Percentiles rank a stretch among this genome's conserved stretches.
These are phyloP conservation scores for Hura crepitans DNA, from an alignment of 441 rosid species.

Conservation along the genomic window DNA sequence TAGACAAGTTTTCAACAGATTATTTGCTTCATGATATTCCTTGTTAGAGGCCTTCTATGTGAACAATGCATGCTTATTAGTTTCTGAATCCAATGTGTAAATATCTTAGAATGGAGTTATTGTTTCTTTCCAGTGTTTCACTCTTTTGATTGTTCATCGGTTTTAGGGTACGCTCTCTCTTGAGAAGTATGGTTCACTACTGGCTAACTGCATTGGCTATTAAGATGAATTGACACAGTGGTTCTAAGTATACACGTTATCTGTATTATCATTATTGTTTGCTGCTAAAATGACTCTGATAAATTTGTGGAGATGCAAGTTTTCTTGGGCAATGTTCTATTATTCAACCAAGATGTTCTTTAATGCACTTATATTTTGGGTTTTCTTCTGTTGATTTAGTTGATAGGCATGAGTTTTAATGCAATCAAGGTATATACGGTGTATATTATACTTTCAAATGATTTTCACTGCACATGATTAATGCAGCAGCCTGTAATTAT, in stretches of 20 bases:
- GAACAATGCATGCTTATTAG: background rate
- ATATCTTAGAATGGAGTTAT: background rate
- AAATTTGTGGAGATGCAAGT: background rate
- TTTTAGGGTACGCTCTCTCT: background rate
- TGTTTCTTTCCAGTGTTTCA: background rate
- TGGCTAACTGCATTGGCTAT: background rate
- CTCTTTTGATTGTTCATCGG: background rate
- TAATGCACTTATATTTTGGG: background rate
- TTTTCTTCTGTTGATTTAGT: constrained; percentile 4
- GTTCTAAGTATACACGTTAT: background rate
- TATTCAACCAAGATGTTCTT: background rate
- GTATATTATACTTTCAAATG: background rate
- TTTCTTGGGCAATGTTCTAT: background rate
- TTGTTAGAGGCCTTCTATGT: background rate
- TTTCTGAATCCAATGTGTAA: background rate
- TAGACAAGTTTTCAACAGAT: background rate
- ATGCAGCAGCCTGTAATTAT: constrained; percentile 56
- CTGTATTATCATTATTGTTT: background rate
- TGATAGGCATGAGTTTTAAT: background rate
- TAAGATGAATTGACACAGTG: constrained; percentile 1
- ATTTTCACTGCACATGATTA: constrained; percentile 8
- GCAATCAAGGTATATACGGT: background rate
- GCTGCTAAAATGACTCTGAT: background rate
- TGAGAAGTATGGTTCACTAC: background rate
- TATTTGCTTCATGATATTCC: background rate